Evolutionary conservation across 371 early-diverging fungal species (phyloP), one percentile per base, ranked within the genome.

Genomic region (Rhizopus delemar): DNA sequence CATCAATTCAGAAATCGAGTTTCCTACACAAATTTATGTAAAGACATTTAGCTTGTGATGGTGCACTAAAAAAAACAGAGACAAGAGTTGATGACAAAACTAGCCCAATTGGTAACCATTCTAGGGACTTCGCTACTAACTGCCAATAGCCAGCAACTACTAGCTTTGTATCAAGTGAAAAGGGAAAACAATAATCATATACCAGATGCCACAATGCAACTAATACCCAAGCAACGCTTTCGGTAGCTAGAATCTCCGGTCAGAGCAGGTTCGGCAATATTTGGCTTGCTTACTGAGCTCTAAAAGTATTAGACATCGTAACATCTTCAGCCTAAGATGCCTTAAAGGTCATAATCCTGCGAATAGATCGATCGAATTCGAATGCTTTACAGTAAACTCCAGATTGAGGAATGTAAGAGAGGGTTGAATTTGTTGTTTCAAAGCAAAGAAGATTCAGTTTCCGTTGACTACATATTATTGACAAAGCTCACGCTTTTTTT

Each of bases 261-360:
- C 55, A 54, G 55, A 54, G 55, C 34, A 54, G 45, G 46, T 54
- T 54, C 55, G 43, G 55, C 55, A 54, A 54, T 45, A 54, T 54
- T 54, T 54, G 46, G 33, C 55, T 45, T 54, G 55, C 55, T 45
- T 54, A 54, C 43, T 54, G 43, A 33, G 39, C 38, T 57, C 50
- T 49, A 29, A 57, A 41, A 29, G 46, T 46, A 45, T 55, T 55
- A 55, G 3, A 29, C 46, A 45, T 46, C 45, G 46, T 55, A 46
- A 46, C 55, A 55, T 55, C 55, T 55, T 34, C 55, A 45, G 16
- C 46, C 45, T 45, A 33, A 34, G 55, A 55, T 13, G 53, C 15
- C 36, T 51, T 36, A n/a, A n/a, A n/a, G n/a, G n/a, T n/a, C n/a
- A n/a, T n/a, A n/a, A n/a, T n/a, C n/a, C n/a, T n/a, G n/a, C n/a